Conservation (phyloP, 345 rosid genomes). For the Lagerstroemia speciosa region DNA sequence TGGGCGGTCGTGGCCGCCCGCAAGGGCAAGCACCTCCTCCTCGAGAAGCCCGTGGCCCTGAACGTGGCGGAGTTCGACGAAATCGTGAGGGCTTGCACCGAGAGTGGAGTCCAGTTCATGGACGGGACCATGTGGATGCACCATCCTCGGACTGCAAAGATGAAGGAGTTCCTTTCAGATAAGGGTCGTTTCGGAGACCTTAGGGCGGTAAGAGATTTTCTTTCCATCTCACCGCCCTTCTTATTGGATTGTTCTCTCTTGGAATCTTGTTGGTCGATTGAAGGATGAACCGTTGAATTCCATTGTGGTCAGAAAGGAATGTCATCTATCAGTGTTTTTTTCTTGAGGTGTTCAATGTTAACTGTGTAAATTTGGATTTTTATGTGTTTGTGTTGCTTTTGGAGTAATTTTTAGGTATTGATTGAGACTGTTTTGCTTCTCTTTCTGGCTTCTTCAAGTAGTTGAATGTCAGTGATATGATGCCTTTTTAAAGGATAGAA, state of each 20-base stretch:
- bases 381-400: background rate
- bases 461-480: no score
- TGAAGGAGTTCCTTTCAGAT: constrained; percentile 43
- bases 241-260: no score
- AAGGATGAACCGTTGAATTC: background rate
- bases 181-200: constrained; percentile 47
- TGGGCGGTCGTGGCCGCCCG: constrained; percentile 63
- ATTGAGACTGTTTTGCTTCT: background rate
- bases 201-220: constrained; percentile 28
- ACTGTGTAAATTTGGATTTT: background rate
- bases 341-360: background rate
- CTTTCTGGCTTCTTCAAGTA: background rate
- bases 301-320: background rate
- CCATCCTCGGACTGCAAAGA: constrained; percentile 47
- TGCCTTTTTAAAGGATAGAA: no score
- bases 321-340: no score
- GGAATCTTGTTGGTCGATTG: background rate
- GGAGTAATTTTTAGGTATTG: background rate
- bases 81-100: constrained; percentile 54
- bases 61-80: constrained; percentile 48
- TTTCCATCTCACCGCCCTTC: no score
- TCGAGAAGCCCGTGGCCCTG: constrained; percentile 73
- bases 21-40: constrained; percentile 62
- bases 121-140: constrained; percentile 94
- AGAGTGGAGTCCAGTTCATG: constrained; percentile 64